A percentile compares a stretch with the other conserved stretches of the same genome.
These are phyloP conservation scores for Aspergillus nidulans DNA, from an alignment of 495 filamentous ascomycete species.

Conservation along the genomic window DNA sequence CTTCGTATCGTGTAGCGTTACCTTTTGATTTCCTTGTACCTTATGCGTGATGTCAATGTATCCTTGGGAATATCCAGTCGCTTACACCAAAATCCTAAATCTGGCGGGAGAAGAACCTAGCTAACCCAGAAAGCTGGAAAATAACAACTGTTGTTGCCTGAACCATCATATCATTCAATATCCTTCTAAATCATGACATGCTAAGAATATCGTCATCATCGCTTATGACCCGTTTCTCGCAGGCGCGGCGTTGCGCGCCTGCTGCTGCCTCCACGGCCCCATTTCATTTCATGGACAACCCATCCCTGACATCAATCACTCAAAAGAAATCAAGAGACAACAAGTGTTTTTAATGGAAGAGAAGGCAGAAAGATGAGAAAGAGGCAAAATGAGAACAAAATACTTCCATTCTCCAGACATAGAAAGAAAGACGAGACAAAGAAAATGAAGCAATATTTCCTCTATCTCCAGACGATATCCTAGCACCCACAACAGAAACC, in stretches of 20 bases:
- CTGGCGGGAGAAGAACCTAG: no score
- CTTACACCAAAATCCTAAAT: no score
- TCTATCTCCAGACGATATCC: constrained; percentile 2
- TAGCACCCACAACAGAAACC: constrained; percentile 17
- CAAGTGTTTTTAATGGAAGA: constrained; percentile 11
- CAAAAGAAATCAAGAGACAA: constrained; percentile 11
- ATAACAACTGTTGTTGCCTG: background rate
- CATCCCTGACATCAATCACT: constrained; percentile 10
- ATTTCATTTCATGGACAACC: background rate
- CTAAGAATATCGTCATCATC: constrained; percentile 20
- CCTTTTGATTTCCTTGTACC: background rate
- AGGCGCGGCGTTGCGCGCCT: background rate
- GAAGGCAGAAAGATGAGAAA: background rate
- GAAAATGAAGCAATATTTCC: background rate
- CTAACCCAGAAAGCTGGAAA: background rate
- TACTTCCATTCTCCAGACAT: constrained; percentile 15
- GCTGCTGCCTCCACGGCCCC: background rate
- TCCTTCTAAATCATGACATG: constrained; percentile 22
- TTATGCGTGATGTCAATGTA: background rate
- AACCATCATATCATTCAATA: constrained; percentile 18
- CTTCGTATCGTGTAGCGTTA: background rate
- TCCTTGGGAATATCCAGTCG: no score
- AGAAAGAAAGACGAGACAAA: background rate
- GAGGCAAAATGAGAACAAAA: constrained; percentile 2
- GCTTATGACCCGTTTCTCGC: constrained; percentile 3